Evolutionary conservation across 805 yeast genomes (phyloP).

Genomic region (Wickerhamomyces kurtzmanii): DNA sequence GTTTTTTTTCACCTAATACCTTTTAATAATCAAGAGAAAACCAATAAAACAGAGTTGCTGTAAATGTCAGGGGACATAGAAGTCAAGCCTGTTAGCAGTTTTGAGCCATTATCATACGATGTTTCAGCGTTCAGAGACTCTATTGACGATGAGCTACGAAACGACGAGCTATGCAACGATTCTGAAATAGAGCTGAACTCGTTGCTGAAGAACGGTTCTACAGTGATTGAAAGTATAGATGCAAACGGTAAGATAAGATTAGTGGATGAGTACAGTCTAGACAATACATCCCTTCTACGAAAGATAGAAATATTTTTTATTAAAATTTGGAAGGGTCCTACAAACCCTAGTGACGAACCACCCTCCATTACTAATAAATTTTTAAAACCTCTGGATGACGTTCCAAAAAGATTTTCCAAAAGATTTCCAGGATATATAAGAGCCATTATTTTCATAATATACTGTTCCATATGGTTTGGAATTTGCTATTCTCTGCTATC

Average conservation of each 20-base stretch:
- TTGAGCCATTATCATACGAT: too few species aligned
- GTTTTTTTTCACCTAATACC: too few species aligned
- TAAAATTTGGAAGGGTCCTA: constrained; percentile 51
- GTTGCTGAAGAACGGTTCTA: neutral
- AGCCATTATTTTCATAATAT: constrained; percentile 22
- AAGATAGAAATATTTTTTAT: constrained; percentile 14
- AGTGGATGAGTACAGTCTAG: constrained; percentile 3
- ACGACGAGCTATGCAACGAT: constrained; percentile 1
- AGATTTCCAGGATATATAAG: constrained; percentile 19
- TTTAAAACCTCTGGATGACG: constrained; percentile 25
- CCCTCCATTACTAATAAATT: constrained; percentile 24
- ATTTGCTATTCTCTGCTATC: constrained; percentile 25
- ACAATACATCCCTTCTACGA: neutral
- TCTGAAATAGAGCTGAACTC: neutral
- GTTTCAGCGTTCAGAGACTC: too few species aligned
- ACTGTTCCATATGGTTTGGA: constrained; percentile 37
- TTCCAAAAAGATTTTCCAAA: constrained; percentile 28
- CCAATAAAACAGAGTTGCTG: too few species aligned
- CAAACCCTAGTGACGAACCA: constrained; percentile 32
- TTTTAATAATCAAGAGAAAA: too few species aligned
- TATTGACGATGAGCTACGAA: too few species aligned
- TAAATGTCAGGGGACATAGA: too few species aligned
- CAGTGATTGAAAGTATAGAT: neutral
- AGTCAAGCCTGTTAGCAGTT: too few species aligned
- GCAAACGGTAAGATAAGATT: constrained; percentile 2